These are phyloP conservation scores for Trichoderma atroviride DNA, from an alignment of 2,329 filamentous ascomycete species.

Conservation along the genomic window DNA sequence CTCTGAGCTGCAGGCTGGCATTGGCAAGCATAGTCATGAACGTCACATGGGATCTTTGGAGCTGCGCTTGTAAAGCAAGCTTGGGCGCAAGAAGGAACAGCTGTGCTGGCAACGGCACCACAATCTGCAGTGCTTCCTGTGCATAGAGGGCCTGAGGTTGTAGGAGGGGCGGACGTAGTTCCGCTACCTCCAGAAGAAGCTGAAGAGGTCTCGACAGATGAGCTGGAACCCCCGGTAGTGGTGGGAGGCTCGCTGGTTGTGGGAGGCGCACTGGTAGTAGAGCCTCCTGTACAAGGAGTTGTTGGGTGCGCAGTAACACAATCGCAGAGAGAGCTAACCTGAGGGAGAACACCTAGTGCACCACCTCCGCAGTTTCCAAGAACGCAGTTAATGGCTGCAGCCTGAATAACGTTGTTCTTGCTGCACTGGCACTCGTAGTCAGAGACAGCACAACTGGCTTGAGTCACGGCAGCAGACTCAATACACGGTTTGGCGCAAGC, in stretches of 20 bases:
- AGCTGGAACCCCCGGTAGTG: neutral
- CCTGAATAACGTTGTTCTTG: conserved; percentile 29
- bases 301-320: conserved; percentile 33
- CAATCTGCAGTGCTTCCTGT: conserved; percentile 31
- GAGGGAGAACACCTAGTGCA: conserved; percentile 30
- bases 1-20: conserved; percentile 33
- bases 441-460: conserved; percentile 21
- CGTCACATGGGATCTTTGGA: conserved; percentile 34
- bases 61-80: conserved; percentile 35
- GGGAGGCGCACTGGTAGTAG: neutral
- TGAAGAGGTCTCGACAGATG: neutral
- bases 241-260: neutral
- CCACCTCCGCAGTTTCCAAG: conserved; percentile 30
- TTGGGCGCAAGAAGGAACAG: conserved; percentile 36
- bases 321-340: conserved; percentile 32
- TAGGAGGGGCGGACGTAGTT: neutral
- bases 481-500: conserved; percentile 30
- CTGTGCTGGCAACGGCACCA: conserved; percentile 33
- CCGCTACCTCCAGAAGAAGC: neutral
- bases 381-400: conserved; percentile 31
- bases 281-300: conserved; percentile 12
- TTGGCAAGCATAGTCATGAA: conserved; percentile 36
- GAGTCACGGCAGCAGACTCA: conserved; percentile 26
- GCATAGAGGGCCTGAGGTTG: conserved; percentile 27
- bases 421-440: conserved; percentile 31